phyloP scores from a whole-genome alignment of 345 rosid genomes.

The Eucalyptus marginata region DNA sequence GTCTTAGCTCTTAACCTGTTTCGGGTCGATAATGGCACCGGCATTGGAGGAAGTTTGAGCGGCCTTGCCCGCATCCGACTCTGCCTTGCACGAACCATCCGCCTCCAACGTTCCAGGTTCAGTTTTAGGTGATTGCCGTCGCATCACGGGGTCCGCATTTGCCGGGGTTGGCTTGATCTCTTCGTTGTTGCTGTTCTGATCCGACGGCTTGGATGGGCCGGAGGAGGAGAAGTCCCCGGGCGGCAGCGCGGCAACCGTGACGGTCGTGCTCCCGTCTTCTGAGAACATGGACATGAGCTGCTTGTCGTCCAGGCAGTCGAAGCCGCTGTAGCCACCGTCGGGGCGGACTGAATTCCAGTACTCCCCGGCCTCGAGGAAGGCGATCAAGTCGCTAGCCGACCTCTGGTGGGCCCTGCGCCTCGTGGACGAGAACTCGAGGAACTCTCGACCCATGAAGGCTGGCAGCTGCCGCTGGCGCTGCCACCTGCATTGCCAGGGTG shows the following conservation, averaged over 20 bases:
- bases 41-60: conserved; percentile 4
- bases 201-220: conserved; percentile 49
- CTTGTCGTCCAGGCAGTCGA: conserved; percentile 45
- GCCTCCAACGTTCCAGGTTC: conserved; percentile 21
- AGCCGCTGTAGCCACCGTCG: neutral
- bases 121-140: conserved; percentile 10
- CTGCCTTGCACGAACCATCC: conserved; percentile 21
- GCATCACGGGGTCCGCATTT: neutral
- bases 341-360: neutral
- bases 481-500: neutral
- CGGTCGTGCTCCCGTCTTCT: conserved; percentile 20
- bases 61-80: neutral
- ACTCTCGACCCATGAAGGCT: conserved; percentile 71
- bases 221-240: conserved; percentile 12
- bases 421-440: conserved; percentile 60
- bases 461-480: neutral
- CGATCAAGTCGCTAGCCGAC: conserved; percentile 63
- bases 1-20: conserved; percentile 45
- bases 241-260: neutral
- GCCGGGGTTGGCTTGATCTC: conserved; percentile 10
- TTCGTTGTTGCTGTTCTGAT: conserved; percentile 49
- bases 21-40: conserved; percentile 28
- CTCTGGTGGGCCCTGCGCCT: conserved; percentile 72
- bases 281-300: conserved; percentile 63
- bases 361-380: conserved; percentile 47